phyloP scores from a whole-genome alignment of 2,329 filamentous ascomycete genomes.

The Pseudogymnoascus sp. region DNA sequence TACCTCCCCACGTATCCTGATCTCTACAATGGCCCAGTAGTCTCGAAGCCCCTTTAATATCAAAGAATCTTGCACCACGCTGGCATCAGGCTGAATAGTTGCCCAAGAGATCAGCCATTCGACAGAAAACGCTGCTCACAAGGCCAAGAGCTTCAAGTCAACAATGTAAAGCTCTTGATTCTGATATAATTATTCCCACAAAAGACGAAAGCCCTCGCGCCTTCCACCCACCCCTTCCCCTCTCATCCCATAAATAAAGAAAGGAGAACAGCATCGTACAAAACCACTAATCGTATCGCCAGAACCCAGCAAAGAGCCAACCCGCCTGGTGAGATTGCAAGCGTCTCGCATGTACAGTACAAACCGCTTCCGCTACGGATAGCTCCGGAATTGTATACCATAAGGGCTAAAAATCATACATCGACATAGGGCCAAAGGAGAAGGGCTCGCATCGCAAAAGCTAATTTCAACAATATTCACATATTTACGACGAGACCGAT shows the following conservation, averaged over 20 bases:
- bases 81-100: neutral
- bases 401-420: constrained; percentile 6
- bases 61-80: neutral
- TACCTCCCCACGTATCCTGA: neutral
- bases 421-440: neutral
- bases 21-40: neutral
- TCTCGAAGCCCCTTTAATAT: neutral
- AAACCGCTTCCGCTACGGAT: neutral
- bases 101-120: neutral
- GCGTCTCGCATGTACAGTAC: neutral
- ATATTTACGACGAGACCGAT: neutral
- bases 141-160: neutral
- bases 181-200: constrained; percentile 4
- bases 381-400: constrained; percentile 6
- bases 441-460: neutral
- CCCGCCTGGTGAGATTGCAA: neutral
- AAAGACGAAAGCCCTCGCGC: neutral
- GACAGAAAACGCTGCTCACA: neutral
- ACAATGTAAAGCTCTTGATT: neutral
- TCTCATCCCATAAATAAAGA: neutral
- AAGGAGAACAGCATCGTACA: constrained; percentile 2
- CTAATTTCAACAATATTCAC: constrained; percentile 5
- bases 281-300: neutral
- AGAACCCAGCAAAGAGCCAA: neutral
- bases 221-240: neutral